phyloP scores from a whole-genome alignment of 1,284 basidiomycete genomes.

The Xerocomus minutiporus region DNA sequence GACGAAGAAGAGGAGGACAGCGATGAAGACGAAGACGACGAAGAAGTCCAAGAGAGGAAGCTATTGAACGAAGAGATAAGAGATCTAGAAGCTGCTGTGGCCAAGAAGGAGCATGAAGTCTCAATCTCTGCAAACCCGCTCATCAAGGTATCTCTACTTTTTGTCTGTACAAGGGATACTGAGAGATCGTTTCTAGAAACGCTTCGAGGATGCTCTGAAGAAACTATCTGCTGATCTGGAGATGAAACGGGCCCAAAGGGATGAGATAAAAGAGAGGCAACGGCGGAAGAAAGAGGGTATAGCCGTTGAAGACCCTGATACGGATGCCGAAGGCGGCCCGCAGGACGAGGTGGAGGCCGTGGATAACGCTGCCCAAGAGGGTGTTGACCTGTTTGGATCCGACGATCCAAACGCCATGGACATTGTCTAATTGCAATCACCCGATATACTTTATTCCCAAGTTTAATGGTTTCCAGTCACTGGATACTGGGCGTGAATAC shows the following conservation, averaged over 20 bases:
- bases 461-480: neutral
- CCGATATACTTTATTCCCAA: neutral
- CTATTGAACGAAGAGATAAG: conserved; percentile 85
- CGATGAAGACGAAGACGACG: conserved; percentile 67
- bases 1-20: conserved; percentile 69
- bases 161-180: conserved; percentile 1
- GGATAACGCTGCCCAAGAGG: conserved; percentile 23
- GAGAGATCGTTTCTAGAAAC: conserved; percentile 53
- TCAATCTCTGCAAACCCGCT: conserved; percentile 85
- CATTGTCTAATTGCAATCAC: conserved; percentile 31
- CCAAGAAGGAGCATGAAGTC: conserved; percentile 82
- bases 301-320: conserved; percentile 42
- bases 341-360: conserved; percentile 37
- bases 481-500: neutral
- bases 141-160: conserved; percentile 57
- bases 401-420: conserved; percentile 45
- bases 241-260: conserved; percentile 77
- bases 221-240: conserved; percentile 85
- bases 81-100: conserved; percentile 83
- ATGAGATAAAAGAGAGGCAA: conserved; percentile 70
- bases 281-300: conserved; percentile 63
- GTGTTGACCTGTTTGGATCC: conserved; percentile 54
- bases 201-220: conserved; percentile 88
- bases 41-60: conserved; percentile 70
- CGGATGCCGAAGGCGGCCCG: conserved; percentile 41